Conservation (phyloP, 1,284 basidiomycete species). For the Sphagnurus paluster region DNA sequence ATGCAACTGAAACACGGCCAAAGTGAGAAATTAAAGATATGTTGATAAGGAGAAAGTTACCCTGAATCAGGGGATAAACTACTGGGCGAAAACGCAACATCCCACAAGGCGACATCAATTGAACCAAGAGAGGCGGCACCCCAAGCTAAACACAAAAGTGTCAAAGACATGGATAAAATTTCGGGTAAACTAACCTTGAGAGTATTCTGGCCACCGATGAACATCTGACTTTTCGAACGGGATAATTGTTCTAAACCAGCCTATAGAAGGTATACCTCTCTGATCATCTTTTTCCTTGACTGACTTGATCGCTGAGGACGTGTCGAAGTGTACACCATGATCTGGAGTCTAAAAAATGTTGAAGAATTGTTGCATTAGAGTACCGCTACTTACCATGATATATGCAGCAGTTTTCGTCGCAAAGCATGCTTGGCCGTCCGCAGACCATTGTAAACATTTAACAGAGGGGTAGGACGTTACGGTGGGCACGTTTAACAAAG, state of each 20-base stretch:
- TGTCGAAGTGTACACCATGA: constrained; percentile 63
- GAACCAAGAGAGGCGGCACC: constrained; percentile 65
- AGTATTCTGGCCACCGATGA: constrained; percentile 63
- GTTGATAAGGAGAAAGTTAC: constrained; percentile 28
- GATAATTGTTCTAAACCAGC: constrained; percentile 72
- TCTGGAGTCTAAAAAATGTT: constrained; percentile 60
- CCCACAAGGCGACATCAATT: constrained; percentile 59
- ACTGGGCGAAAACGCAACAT: constrained; percentile 64
- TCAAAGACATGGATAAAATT: background rate
- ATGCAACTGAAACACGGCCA: constrained; percentile 41
- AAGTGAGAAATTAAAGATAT: background rate
- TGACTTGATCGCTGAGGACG: constrained; percentile 43
- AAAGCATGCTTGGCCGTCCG: constrained; percentile 69
- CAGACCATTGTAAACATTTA: constrained; percentile 66
- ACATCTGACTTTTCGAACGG: constrained; percentile 43
- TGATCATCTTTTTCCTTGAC: constrained; percentile 30
- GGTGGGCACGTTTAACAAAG: constrained; percentile 55
- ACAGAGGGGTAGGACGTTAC: constrained; percentile 57
- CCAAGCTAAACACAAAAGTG: constrained; percentile 49
- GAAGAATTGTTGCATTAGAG: background rate
- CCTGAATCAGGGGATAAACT: constrained; percentile 46
- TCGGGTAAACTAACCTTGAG: constrained; percentile 49
- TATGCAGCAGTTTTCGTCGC: constrained; percentile 63
- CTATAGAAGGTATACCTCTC: constrained; percentile 35
- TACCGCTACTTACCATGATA: constrained; percentile 56